Conservation (phyloP, 2,329 filamentous ascomycete genomes). For the Pseudogymnoascus sp. region DNA sequence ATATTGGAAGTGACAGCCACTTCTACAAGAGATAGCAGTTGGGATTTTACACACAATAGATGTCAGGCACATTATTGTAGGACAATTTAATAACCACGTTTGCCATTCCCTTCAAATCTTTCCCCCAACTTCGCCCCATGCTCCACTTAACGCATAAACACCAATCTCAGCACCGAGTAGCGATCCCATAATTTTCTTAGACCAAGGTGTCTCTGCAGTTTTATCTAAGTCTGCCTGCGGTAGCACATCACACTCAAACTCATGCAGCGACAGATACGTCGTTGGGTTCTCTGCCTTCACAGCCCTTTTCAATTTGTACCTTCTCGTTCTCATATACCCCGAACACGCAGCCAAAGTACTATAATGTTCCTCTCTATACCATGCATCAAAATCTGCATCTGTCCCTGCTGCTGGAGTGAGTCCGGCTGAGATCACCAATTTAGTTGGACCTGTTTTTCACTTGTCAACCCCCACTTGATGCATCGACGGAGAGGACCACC, state of each 20-base stretch:
- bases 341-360: slow-evolving; percentile 11
- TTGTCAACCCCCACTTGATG: neutral
- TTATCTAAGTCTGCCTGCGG: slow-evolving; percentile 20
- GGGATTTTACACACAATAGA: no score
- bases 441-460: slow-evolving; percentile 13
- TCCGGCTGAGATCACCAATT: slow-evolving; percentile 15
- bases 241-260: slow-evolving; percentile 17
- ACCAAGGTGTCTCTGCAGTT: slow-evolving; percentile 20
- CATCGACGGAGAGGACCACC: no score
- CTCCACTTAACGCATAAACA: slow-evolving; percentile 12
- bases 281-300: slow-evolving; percentile 2
- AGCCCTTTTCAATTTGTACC: slow-evolving; percentile 15
- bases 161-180: slow-evolving; percentile 13
- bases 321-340: slow-evolving; percentile 17
- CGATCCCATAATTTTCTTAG: slow-evolving; percentile 15
- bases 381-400: slow-evolving; percentile 17
- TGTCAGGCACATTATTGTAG: no score
- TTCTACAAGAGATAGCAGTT: no score
- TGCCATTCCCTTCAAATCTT: no score
- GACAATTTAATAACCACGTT: no score
- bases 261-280: slow-evolving; percentile 18
- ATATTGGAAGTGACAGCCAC: no score
- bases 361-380: slow-evolving; percentile 19
- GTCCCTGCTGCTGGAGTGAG: slow-evolving; percentile 15
- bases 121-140: no score